Percentiles rank a stretch among this genome's conserved stretches.
These are phyloP conservation scores for Chlamydomonas reinhardtii DNA, from an alignment of 163 green algal genomes.

Conservation along the genomic window DNA sequence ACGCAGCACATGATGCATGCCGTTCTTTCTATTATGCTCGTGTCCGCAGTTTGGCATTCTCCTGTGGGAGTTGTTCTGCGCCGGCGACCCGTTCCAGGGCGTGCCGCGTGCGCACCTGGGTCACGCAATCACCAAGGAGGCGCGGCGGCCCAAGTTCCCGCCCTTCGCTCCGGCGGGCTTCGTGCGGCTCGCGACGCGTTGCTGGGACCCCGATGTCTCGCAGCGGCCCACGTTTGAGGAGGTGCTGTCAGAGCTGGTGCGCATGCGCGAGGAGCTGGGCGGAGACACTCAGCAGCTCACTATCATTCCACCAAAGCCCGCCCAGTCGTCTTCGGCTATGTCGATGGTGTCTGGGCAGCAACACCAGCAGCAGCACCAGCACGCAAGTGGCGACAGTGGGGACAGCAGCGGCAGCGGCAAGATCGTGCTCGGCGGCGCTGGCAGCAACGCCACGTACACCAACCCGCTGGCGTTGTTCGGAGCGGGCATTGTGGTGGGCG, in stretches of 20 bases:
- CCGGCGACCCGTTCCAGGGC: not conserved
- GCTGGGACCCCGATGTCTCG: slow-evolving; percentile 41
- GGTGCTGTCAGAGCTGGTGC: slow-evolving; percentile 33
- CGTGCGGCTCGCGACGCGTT: slow-evolving; percentile 14
- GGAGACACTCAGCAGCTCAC: not conserved
- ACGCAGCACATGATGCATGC: no score
- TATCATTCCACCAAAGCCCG: not conserved
- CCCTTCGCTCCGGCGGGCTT: slow-evolving; percentile 21
- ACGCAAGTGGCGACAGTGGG: not conserved
- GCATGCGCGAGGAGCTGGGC: slow-evolving; percentile 43
- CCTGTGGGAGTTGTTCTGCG: slow-evolving; percentile 49
- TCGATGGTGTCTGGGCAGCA: no score
- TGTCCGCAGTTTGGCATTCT: slow-evolving; percentile 38
- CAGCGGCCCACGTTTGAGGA: slow-evolving; percentile 32
- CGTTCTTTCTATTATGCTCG: not conserved
- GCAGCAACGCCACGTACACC: not conserved
- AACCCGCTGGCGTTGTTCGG: slow-evolving; percentile 32
- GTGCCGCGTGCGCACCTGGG: slow-evolving; percentile 23
- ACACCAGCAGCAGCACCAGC: not conserved
- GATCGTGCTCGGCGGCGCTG: not conserved
- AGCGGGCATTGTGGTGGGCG: slow-evolving; percentile 27
- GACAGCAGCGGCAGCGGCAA: not conserved
- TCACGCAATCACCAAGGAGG: slow-evolving; percentile 36
- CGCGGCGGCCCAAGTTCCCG: slow-evolving; percentile 23
- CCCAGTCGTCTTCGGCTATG: no score